phyloP scores from a whole-genome alignment of 2,329 filamentous ascomycete genomes.

The Coccinonectria pachysandricola region DNA sequence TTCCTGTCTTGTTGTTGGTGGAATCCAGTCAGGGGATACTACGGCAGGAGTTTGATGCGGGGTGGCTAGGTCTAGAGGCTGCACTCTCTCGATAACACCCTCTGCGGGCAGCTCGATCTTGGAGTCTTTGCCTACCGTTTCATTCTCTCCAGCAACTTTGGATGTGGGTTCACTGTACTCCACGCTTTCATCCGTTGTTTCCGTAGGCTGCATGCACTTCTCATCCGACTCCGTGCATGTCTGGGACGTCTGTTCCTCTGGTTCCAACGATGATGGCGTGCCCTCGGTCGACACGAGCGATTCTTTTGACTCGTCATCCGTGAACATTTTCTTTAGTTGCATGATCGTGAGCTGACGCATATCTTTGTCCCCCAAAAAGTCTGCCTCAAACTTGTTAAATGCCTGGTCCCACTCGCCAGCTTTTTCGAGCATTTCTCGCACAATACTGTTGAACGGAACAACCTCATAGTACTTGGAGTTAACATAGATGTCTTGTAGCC shows the following conservation, averaged over 20 bases:
- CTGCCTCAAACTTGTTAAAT: constrained; percentile 82
- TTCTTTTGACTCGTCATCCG: constrained; percentile 76
- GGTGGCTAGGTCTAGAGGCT: constrained; percentile 39
- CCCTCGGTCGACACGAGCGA: constrained; percentile 63
- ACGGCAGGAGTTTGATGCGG: constrained; percentile 21
- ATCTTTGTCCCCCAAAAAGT: constrained; percentile 95
- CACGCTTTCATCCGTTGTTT: constrained; percentile 25
- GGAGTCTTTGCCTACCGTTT: constrained; percentile 17
- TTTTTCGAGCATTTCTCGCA: constrained; percentile 85
- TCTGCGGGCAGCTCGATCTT: constrained; percentile 23
- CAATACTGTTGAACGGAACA: constrained; percentile 80
- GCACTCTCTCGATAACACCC: constrained; percentile 34
- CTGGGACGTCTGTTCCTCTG: constrained; percentile 37
- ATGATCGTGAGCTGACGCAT: constrained; percentile 84
- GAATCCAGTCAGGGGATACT: constrained; percentile 5
- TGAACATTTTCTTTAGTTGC: constrained; percentile 89
- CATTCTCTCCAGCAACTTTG: constrained; percentile 15
- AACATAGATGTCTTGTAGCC: constrained; percentile 84
- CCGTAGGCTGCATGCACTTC: constrained; percentile 34
- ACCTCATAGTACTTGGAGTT: constrained; percentile 94
- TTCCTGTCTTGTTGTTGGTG: constrained; percentile 1
- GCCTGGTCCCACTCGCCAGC: constrained; percentile 87
- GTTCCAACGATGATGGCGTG: constrained; percentile 42
- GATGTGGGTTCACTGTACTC: constrained; percentile 21
- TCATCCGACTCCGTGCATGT: constrained; percentile 37